Evolutionary conservation across 441 rosid species (phyloP).

Genomic region (Populus trichocarpa): DNA sequence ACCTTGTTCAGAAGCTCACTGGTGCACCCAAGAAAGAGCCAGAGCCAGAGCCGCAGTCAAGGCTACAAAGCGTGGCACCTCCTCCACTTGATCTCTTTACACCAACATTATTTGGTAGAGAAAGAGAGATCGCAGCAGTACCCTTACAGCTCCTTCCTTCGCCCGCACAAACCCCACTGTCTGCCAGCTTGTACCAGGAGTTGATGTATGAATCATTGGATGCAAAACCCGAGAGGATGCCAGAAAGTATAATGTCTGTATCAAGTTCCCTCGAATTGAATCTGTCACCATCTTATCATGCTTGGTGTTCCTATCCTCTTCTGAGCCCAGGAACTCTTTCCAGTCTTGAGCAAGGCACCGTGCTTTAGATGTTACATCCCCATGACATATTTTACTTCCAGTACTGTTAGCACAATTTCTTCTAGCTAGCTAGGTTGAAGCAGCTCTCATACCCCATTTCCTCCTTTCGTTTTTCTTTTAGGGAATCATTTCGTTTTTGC

Average conservation of each 20-base stretch:
- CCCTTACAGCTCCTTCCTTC: constrained; percentile 18
- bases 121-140: not conserved
- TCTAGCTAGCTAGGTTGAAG: not conserved
- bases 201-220: constrained; percentile 26
- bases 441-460: not conserved
- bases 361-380: constrained; percentile 17
- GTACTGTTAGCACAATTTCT: not conserved
- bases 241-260: constrained; percentile 12
- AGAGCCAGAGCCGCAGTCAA: not conserved
- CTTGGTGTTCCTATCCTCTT: constrained; percentile 58
- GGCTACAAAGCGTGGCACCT: constrained; percentile 36
- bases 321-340: constrained; percentile 66
- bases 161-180: constrained; percentile 16
- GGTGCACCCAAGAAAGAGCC: constrained; percentile 33
- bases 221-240: constrained; percentile 12
- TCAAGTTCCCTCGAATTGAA: constrained; percentile 33
- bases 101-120: constrained; percentile 9
- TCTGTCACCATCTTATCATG: constrained; percentile 36
- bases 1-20: constrained; percentile 77
- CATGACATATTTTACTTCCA: not conserved
- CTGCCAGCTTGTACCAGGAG: constrained; percentile 26
- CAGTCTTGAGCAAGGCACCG: constrained; percentile 31
- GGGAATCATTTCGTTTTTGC: not conserved
- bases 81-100: constrained; percentile 31
- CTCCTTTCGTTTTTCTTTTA: not conserved